Percentiles rank a stretch among this genome's conserved stretches.
Evolutionary conservation across 768 basidiomycete species (phyloP).

Genomic region (Pleurotus salmoneostramineus): DNA sequence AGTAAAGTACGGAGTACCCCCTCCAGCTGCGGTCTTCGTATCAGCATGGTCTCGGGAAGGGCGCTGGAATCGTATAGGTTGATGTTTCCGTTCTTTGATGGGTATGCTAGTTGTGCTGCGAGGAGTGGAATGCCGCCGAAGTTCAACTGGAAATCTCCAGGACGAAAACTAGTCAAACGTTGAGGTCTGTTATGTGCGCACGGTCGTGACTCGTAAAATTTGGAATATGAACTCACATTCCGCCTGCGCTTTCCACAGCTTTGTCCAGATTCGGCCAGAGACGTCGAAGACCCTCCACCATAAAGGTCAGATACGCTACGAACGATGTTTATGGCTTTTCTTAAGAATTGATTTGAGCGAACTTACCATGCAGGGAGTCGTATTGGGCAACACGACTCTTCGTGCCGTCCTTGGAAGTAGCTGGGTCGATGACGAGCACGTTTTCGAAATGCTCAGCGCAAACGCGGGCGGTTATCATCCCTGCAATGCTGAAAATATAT

Average conservation of each 20-base stretch:
- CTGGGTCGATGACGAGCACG: conserved; percentile 22
- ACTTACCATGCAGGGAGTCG: conserved; percentile 11
- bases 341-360: background rate
- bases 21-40: conserved; percentile 15
- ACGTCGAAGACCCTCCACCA: conserved; percentile 11
- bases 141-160: conserved; percentile 12
- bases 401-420: conserved; percentile 10
- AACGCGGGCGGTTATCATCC: conserved; percentile 19
- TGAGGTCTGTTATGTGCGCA: too few relatives aligned
- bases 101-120: background rate
- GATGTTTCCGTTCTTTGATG: background rate
- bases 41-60: conserved; percentile 11
- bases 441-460: conserved; percentile 23
- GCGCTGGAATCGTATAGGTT: background rate
- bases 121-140: conserved; percentile 11
- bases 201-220: too few relatives aligned
- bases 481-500: conserved; percentile 16
- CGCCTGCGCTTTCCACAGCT: conserved; percentile 10
- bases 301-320: conserved; percentile 10
- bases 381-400: conserved; percentile 15
- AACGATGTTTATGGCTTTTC: background rate
- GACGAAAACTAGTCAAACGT: background rate
- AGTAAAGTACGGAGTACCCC: conserved; percentile 14
- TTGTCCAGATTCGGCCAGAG: conserved; percentile 18
- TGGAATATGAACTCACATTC: conserved; percentile 7